These are phyloP conservation scores for Fusarium solani-melongenae DNA, from an alignment of 2,329 filamentous ascomycete genomes.

Conservation along the genomic window DNA sequence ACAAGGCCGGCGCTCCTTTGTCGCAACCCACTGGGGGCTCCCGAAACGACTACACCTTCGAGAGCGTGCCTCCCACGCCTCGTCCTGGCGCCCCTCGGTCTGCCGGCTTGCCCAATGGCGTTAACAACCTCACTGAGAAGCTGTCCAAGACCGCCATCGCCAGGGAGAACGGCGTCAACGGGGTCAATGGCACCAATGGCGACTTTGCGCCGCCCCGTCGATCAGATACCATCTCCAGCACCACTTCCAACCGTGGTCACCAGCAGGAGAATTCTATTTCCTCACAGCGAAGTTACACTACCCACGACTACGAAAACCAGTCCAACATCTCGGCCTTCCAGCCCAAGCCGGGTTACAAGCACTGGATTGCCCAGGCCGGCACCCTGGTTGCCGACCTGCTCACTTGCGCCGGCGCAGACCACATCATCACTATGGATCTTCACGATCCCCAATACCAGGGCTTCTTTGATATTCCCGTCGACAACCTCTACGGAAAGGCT, in stretches of 20 bases:
- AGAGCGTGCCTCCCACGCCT: constrained; percentile 90
- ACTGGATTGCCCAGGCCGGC: constrained; percentile 98
- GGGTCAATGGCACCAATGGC: constrained; percentile 37
- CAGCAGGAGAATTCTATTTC: constrained; percentile 53
- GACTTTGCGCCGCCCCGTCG: constrained; percentile 49
- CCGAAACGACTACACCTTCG: constrained; percentile 82
- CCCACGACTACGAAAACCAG: constrained; percentile 73
- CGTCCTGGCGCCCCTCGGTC: constrained; percentile 77
- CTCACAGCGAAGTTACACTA: constrained; percentile 65
- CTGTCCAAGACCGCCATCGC: constrained; percentile 74
- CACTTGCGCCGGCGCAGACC: constrained; percentile 94
- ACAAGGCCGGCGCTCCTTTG: constrained; percentile 91
- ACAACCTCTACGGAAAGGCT: constrained; percentile 92
- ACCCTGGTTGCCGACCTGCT: constrained; percentile 94
- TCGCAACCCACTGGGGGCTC: constrained; percentile 66
- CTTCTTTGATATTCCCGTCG: constrained; percentile 98
- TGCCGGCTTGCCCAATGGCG: constrained; percentile 72
- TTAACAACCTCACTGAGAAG: constrained; percentile 76
- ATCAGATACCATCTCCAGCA: constrained; percentile 51
- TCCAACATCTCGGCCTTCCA: constrained; percentile 69
- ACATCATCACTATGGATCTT: constrained; percentile 97
- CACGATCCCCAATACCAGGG: constrained; percentile 98
- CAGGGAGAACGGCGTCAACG: constrained; percentile 51
- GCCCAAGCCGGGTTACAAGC: constrained; percentile 92
- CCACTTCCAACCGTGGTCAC: constrained; percentile 51